Percentiles rank a stretch among this genome's conserved stretches.
Evolutionary conservation across 2,329 filamentous ascomycete genomes (phyloP).

Genomic region (Fusarium proliferatum): DNA sequence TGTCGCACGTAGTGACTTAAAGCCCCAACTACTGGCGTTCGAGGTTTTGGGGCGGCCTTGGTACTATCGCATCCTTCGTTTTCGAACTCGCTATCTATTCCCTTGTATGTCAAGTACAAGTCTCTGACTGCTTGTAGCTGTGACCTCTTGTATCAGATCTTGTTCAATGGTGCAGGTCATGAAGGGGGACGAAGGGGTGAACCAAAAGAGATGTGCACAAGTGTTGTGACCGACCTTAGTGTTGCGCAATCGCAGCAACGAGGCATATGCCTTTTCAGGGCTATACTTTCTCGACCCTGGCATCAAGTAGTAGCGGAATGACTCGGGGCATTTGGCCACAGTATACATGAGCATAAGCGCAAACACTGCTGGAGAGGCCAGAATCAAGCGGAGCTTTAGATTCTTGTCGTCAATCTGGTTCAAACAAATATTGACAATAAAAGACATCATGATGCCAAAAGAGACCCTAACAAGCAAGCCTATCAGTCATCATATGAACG

Average conservation of each 20-base stretch:
- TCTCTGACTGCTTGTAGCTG: background rate
- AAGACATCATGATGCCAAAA: background rate
- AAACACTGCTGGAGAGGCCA: background rate
- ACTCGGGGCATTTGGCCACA: background rate
- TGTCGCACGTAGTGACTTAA: background rate
- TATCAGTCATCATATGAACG: background rate
- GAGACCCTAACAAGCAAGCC: background rate
- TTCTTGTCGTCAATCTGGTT: background rate
- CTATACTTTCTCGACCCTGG: background rate
- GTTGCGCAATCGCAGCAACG: background rate
- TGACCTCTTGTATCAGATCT: background rate
- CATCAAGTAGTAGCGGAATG: background rate
- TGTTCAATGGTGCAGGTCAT: background rate
- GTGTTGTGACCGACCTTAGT: background rate
- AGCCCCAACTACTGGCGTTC: background rate
- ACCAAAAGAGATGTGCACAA: rapidly evolving
- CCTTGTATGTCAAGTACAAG: background rate
- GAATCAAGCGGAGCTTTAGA: background rate
- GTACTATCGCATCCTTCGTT: background rate
- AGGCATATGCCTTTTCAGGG: background rate
- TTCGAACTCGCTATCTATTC: background rate
- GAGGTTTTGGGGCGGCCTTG: background rate
- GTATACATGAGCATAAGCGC: background rate
- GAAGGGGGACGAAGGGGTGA: background rate
- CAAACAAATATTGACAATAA: background rate